Conservation (phyloP, 805 yeast genomes). For the Starmerella bombicola region DNA sequence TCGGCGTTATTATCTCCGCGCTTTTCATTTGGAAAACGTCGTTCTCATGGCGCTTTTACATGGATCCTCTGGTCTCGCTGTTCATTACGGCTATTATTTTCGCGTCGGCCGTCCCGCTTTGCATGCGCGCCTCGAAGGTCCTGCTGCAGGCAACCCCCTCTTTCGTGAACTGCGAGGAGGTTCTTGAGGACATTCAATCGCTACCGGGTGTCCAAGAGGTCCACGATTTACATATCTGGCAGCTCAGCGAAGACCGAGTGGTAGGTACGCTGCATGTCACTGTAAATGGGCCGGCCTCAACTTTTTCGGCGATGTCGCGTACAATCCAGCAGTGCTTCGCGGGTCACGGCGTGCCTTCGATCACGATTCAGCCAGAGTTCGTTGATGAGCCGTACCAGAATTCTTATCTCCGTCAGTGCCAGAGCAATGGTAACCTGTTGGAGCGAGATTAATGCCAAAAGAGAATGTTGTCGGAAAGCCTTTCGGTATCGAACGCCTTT, state of each 20-base stretch:
- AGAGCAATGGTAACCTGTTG: conserved; percentile 19
- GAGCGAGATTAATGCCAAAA: too few species aligned
- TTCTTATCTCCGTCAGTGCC: conserved; percentile 15
- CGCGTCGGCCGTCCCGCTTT: conserved; percentile 80
- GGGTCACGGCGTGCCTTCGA: conserved; percentile 76
- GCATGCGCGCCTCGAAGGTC: conserved; percentile 74
- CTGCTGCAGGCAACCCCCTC: conserved; percentile 87
- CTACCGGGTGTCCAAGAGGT: conserved; percentile 68
- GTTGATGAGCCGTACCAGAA: conserved; percentile 17
- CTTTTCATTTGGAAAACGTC: conserved; percentile 88
- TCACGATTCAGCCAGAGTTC: conserved; percentile 95
- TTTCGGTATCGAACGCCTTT: too few species aligned
- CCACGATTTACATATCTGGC: conserved; percentile 96
- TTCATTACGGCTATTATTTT: conserved; percentile 80
- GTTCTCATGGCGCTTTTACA: conserved; percentile 71
- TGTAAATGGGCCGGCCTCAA: conserved; percentile 48
- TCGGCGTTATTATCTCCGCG: conserved; percentile 86
- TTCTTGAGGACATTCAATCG: conserved; percentile 52
- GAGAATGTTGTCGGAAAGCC: too few species aligned
- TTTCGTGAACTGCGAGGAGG: conserved; percentile 61
- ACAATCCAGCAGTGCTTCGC: conserved; percentile 69
- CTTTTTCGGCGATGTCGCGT: conserved; percentile 58
- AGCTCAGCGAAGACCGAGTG: conserved; percentile 69
- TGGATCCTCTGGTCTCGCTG: conserved; percentile 78
- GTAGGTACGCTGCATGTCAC: conserved; percentile 87